phyloP scores from a whole-genome alignment of 176 grass and related monocot species.

The Musa beccarii region DNA sequence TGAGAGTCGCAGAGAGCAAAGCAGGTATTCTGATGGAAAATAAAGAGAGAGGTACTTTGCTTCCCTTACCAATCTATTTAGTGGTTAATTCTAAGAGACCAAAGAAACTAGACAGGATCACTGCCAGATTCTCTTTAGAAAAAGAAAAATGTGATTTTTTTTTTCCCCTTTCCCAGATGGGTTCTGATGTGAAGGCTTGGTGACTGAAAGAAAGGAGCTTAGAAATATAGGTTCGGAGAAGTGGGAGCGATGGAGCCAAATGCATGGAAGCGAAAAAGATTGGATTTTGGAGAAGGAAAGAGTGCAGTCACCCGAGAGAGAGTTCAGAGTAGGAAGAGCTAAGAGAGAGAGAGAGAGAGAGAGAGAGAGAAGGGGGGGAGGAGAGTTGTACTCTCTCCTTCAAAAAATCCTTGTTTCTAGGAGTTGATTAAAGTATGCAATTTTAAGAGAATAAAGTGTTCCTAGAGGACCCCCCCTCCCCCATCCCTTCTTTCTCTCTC shows the following conservation, averaged over 20 bases:
- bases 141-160: conserved; percentile 9
- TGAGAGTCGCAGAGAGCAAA: conserved; percentile 11
- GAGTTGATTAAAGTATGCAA: conserved; percentile 19
- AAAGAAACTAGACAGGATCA: conserved; percentile 17
- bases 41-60: conserved; percentile 15
- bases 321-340: not conserved
- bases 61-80: conserved; percentile 13
- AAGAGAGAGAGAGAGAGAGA: not conserved
- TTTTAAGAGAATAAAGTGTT: conserved; percentile 21
- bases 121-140: conserved; percentile 24
- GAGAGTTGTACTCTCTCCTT: not conserved
- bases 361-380: not conserved
- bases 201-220: not conserved
- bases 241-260: conserved; percentile 1
- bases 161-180: not conserved
- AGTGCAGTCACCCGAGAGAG: not conserved
- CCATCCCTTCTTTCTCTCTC: conserved; percentile 3
- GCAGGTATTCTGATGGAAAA: conserved; percentile 61
- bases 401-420: conserved; percentile 7
- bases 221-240: conserved; percentile 14
- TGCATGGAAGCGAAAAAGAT: conserved; percentile 44
- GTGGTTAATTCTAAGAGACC: not conserved
- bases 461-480: not conserved
- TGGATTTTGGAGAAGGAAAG: conserved; percentile 7
- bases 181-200: conserved; percentile 11